phyloP scores from a whole-genome alignment of 1,284 basidiomycete genomes.

The Boletus sp. region DNA sequence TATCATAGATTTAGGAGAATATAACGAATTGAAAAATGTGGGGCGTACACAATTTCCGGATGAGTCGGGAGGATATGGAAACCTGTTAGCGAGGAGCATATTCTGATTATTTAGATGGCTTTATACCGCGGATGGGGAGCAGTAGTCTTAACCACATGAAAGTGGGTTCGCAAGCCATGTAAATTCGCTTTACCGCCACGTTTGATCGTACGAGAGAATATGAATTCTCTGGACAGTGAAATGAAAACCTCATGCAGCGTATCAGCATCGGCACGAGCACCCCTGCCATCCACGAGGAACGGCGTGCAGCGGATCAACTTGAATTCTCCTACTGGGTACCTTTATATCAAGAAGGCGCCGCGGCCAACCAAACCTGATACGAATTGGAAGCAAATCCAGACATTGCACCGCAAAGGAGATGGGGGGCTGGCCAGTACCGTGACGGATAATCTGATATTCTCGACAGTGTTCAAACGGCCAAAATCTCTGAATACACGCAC shows the following conservation, averaged over 20 bases:
- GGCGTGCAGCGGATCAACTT: neutral
- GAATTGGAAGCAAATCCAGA: too few relatives aligned
- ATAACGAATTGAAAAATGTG: neutral
- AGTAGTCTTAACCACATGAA: neutral
- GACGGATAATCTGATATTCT: neutral
- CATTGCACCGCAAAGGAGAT: neutral
- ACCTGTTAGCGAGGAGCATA: neutral
- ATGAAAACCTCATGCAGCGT: constrained; percentile 9
- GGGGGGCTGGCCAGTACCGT: neutral
- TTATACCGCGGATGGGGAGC: constrained; percentile 2
- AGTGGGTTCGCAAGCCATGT: neutral
- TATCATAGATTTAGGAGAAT: neutral
- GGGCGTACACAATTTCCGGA: neutral
- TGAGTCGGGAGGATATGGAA: neutral
- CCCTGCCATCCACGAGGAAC: neutral
- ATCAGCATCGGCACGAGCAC: neutral
- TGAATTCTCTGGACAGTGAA: neutral
- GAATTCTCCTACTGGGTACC: neutral
- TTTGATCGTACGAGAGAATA: constrained; percentile 3
- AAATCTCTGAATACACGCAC: neutral
- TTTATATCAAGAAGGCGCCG: neutral
- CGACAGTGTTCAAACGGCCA: neutral
- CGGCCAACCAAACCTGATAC: neutral
- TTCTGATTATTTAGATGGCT: neutral
- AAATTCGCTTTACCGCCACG: constrained; percentile 1